A percentile compares a stretch with the other conserved stretches of the same genome.
phyloP scores from a whole-genome alignment of 2,329 filamentous ascomycete species.

The Aspergillus puulaauensis region DNA sequence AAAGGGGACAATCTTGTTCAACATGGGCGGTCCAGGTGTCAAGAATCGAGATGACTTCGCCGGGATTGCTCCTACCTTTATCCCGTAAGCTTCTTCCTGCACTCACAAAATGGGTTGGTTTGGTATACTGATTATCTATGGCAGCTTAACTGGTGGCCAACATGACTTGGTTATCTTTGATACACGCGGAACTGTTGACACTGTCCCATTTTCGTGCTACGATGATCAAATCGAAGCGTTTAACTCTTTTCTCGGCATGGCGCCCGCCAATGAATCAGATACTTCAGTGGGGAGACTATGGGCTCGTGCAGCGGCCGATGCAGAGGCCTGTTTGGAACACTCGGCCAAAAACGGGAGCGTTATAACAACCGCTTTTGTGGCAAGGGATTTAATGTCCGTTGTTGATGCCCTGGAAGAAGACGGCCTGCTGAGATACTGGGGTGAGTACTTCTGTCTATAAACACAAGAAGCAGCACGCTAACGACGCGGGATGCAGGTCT shows the following conservation, averaged over 20 bases:
- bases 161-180: slow-evolving; percentile 12
- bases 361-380: slow-evolving; percentile 12
- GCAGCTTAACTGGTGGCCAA: slow-evolving; percentile 11
- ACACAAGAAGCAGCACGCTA: background rate
- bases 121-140: background rate
- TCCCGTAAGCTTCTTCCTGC: background rate
- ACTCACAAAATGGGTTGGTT: background rate
- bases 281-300: background rate
- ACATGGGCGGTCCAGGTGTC: slow-evolving; percentile 10
- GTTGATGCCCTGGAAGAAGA: slow-evolving; percentile 12
- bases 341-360: slow-evolving; percentile 5
- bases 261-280: background rate
- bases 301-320: slow-evolving; percentile 7
- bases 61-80: background rate
- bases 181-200: slow-evolving; percentile 11
- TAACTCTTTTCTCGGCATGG: background rate
- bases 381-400: slow-evolving; percentile 10
- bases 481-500: background rate
- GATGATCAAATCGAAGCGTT: background rate
- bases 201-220: slow-evolving; percentile 7
- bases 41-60: background rate
- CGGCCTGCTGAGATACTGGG: slow-evolving; percentile 12
- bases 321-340: slow-evolving; percentile 1
- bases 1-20: slow-evolving; percentile 8
- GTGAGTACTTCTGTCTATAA: background rate